phyloP scores from a whole-genome alignment of 1,139 yeast species.

The Pichia sp. region DNA sequence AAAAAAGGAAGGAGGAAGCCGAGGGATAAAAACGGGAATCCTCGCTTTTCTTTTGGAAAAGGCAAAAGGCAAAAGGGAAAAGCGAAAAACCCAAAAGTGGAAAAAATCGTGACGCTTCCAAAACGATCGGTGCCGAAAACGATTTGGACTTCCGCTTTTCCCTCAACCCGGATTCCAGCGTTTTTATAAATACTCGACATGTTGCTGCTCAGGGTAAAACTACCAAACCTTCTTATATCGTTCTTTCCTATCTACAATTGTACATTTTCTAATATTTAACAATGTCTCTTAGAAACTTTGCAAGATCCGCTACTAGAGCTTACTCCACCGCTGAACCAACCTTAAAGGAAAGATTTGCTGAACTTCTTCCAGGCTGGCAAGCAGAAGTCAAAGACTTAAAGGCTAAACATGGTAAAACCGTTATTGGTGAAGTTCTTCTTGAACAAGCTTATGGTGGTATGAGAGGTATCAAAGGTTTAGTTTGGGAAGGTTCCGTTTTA shows the following conservation, averaged over 20 bases:
- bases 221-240: too few relatives aligned
- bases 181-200: background rate
- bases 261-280: background rate
- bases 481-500: conserved; percentile 98
- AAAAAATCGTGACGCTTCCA: background rate
- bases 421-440: conserved; percentile 85
- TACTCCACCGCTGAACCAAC: conserved; percentile 60
- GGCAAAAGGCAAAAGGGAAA: background rate
- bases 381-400: conserved; percentile 88
- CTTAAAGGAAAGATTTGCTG: conserved; percentile 88
- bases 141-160: background rate
- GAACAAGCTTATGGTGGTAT: conserved; percentile 99
- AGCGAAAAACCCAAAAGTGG: background rate
- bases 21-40: background rate
- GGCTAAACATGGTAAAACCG: conserved; percentile 83
- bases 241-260: too few relatives aligned
- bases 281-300: conserved; percentile 28
- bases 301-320: conserved; percentile 32
- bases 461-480: conserved; percentile 97
- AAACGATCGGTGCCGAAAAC: background rate
- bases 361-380: conserved; percentile 83
- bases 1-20: background rate
- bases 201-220: too few relatives aligned
- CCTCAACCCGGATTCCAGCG: background rate
- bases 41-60: background rate